A percentile compares a stretch with the other conserved stretches of the same genome.
These are phyloP conservation scores for Crucibulum laeve DNA, from an alignment of 768 basidiomycete species.

Conservation along the genomic window DNA sequence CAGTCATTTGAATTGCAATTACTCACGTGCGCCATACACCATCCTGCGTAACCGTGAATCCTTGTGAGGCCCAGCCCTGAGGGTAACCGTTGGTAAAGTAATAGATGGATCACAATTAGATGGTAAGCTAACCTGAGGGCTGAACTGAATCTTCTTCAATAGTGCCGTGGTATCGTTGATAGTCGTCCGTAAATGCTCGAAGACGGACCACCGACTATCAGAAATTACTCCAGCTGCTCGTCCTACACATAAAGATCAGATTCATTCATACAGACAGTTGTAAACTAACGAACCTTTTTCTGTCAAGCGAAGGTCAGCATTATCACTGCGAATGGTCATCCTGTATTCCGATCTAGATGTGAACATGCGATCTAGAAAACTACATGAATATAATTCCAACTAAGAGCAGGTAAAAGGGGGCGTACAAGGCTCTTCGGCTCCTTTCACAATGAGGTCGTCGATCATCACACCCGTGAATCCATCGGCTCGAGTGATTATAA, in stretches of 20 bases:
- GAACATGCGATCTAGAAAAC: constrained; percentile 79
- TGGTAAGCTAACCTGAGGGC: constrained; percentile 32
- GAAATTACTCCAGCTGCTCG: constrained; percentile 40
- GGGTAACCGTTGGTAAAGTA: neutral
- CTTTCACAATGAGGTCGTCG: constrained; percentile 85
- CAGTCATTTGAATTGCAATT: neutral
- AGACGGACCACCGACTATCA: constrained; percentile 36
- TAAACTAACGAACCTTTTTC: constrained; percentile 47
- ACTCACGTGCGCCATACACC: constrained; percentile 39
- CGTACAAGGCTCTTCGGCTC: constrained; percentile 88
- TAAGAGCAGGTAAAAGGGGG: constrained; percentile 7
- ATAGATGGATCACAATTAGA: neutral
- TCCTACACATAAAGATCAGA: constrained; percentile 22
- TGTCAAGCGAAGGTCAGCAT: constrained; percentile 82
- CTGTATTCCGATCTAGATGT: constrained; percentile 89
- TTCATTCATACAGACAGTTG: neutral
- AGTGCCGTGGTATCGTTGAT: constrained; percentile 30
- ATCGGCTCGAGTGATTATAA: constrained; percentile 77
- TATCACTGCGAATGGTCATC: constrained; percentile 84
- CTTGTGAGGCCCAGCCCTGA: constrained; percentile 35
- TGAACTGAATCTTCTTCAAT: constrained; percentile 30
- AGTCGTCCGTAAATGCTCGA: constrained; percentile 25
- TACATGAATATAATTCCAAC: constrained; percentile 1
- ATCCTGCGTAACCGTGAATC: constrained; percentile 40
- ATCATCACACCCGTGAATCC: constrained; percentile 89